Evolutionary conservation across 441 rosid genomes (phyloP), one percentile per base, ranked within the genome.

Genomic region (Syzygium syzygioides): DNA sequence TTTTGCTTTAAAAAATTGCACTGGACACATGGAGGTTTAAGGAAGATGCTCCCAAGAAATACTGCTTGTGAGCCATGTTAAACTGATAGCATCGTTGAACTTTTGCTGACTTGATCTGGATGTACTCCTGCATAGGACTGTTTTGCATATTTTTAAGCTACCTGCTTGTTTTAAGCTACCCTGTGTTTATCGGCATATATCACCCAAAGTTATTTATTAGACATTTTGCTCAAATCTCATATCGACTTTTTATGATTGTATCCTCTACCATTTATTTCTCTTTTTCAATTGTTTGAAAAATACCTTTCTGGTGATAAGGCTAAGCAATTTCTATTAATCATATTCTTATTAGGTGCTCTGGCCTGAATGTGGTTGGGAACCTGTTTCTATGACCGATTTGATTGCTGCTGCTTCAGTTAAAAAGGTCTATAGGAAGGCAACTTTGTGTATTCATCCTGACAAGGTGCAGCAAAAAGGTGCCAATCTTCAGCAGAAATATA

Each of bases 391-490:
- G 80, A 89, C 90, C 4, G 90, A 89, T 57, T 83, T 89, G 37
- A 89, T 89, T 30, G 64, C 88, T 76, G 83, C 90, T 50, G 26
- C 83, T 5, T 79, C 88, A 17, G 90, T 89, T 48, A 89, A 89
- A 86, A 89, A 89, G 80, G 86, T 79, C 11, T 89, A 89, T 66
- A 89, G 90, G 83, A 89, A 79, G 83, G 90, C 90, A 52, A 80
- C 88, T 45, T 55, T 89, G 80, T 89, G 88, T 66, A 79, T 89
- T 34, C 90, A 89, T 48, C 90, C 90, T 56, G 90, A 89, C 53
- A 89, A 89, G 90, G 90, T 89, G 83, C 90, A 89, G 62, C 90
- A 89, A 52, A 89, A 89, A 83, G 90, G 90, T 50, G 90, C 90
- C 52, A 89, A 45, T 41, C n/a, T 89, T 56, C 86, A 86, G 76